Conservation (phyloP, 345 rosid genomes). For the Lenwebbia sp. region DNA sequence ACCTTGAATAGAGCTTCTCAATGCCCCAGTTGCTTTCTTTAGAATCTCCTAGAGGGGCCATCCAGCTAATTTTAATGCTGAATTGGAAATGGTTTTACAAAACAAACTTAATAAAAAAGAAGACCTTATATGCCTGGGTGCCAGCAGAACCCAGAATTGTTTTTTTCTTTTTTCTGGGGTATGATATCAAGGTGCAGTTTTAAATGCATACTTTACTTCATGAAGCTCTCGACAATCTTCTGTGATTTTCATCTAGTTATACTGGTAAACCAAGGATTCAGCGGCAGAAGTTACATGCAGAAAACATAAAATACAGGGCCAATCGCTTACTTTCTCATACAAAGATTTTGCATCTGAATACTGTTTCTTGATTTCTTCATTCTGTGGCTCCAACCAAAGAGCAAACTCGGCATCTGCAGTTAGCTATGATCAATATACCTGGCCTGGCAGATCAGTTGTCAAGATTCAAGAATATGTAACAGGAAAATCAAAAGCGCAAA, state of each 20-base stretch:
- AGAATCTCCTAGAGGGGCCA: constrained; percentile 37
- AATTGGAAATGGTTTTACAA: background rate
- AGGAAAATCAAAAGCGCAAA: constrained; percentile 4
- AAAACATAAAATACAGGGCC: background rate
- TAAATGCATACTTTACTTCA: background rate
- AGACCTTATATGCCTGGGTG: background rate
- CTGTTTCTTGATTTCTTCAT: constrained; percentile 80
- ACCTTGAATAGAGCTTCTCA: constrained; percentile 37
- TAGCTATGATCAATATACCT: constrained; percentile 2
- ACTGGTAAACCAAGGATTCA: background rate
- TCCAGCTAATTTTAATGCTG: background rate
- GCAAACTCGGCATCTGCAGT: constrained; percentile 86
- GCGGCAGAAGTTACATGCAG: too few relatives aligned
- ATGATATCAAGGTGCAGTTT: background rate
- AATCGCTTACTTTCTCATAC: constrained; percentile 49
- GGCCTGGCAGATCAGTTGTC: background rate
- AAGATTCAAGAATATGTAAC: background rate
- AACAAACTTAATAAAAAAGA: background rate
- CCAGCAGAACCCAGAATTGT: background rate
- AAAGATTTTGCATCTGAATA: constrained; percentile 54
- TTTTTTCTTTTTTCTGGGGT: background rate
- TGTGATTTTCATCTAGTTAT: background rate
- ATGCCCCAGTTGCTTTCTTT: constrained; percentile 45
- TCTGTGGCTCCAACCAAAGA: constrained; percentile 74
- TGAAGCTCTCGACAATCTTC: background rate